A percentile compares a stretch with the other conserved stretches of the same genome.
These are phyloP conservation scores for Fusarium irregulare DNA, from an alignment of 2,329 filamentous ascomycete genomes.

Conservation along the genomic window DNA sequence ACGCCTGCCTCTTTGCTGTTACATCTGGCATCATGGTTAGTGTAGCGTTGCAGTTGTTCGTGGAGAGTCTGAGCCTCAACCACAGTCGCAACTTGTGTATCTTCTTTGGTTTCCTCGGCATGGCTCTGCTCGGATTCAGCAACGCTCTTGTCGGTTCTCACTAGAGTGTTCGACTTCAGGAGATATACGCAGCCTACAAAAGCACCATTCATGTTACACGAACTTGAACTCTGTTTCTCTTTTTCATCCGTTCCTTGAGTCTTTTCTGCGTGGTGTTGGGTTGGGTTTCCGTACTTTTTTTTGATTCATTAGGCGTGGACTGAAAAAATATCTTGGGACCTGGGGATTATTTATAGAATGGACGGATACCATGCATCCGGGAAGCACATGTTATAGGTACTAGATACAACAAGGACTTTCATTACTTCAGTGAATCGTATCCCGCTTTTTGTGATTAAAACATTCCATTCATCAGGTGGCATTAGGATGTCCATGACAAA, in stretches of 20 bases:
- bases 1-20: conserved; percentile 85
- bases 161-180: conserved; percentile 38
- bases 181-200: neutral
- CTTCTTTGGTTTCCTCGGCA: conserved; percentile 83
- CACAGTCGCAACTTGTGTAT: conserved; percentile 83
- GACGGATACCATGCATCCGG: conserved; percentile 9
- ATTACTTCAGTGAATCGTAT: neutral
- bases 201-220: neutral
- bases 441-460: conserved; percentile 15
- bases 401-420: conserved; percentile 1
- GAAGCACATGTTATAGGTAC: neutral
- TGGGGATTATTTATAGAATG: conserved; percentile 36
- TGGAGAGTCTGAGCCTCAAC: conserved; percentile 84
- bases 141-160: conserved; percentile 79
- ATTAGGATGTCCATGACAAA: neutral
- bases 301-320: neutral
- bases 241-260: neutral
- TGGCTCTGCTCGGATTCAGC: conserved; percentile 87
- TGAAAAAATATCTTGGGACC: conserved; percentile 13
- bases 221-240: neutral
- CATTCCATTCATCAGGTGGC: conserved; percentile 25
- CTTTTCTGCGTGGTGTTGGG: conserved; percentile 35
- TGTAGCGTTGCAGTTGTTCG: conserved; percentile 89
- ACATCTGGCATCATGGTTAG: conserved; percentile 97
- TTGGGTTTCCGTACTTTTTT: neutral